A percentile compares a stretch with the other conserved stretches of the same genome.
Conservation (phyloP, 2,329 filamentous ascomycete species). For the Pseudomassariella vexata region DNA sequence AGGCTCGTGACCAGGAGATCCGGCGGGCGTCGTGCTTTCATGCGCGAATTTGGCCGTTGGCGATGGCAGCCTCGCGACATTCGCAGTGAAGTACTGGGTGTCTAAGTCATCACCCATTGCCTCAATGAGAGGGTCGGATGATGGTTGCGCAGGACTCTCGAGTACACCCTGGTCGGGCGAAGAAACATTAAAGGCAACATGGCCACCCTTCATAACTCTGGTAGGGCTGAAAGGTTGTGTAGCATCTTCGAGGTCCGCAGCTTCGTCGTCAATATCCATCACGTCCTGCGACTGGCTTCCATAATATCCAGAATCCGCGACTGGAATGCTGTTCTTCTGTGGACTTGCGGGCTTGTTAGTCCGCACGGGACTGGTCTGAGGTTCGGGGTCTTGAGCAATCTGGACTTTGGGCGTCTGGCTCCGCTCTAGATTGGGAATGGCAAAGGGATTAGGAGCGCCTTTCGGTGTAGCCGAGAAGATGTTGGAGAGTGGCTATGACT, state of each 20-base stretch:
- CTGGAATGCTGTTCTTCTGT: slow-evolving; percentile 21
- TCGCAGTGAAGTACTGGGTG: slow-evolving; percentile 21
- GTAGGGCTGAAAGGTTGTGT: slow-evolving; percentile 17
- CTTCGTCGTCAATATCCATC: slow-evolving; percentile 30
- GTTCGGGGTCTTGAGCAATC: slow-evolving; percentile 47
- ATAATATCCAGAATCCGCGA: slow-evolving; percentile 66
- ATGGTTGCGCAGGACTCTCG: slow-evolving; percentile 13
- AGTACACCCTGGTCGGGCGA: slow-evolving; percentile 9
- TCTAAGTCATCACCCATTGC: slow-evolving; percentile 13
- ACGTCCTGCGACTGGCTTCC: slow-evolving; percentile 57
- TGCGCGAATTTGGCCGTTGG: slow-evolving; percentile 12
- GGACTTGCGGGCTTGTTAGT: slow-evolving; percentile 4
- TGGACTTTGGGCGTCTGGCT: slow-evolving; percentile 53
- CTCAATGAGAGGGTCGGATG: slow-evolving; percentile 14
- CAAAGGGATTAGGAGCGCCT: slow-evolving; percentile 48
- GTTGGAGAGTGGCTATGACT: slow-evolving; percentile 50
- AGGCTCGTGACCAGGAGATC: slow-evolving; percentile 16
- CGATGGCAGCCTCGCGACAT: slow-evolving; percentile 12
- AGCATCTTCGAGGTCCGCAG: slow-evolving; percentile 13
- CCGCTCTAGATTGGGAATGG: slow-evolving; percentile 39
- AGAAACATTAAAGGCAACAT: slow-evolving; percentile 15
- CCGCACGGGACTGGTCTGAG: slow-evolving; percentile 15
- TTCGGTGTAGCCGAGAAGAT: slow-evolving; percentile 52
- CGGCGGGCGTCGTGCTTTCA: slow-evolving; percentile 26
- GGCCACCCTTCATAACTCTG: slow-evolving; percentile 11